These are phyloP conservation scores for Casuarina equisetifolia DNA, from an alignment of 306 rosid genomes.

Conservation along the genomic window DNA sequence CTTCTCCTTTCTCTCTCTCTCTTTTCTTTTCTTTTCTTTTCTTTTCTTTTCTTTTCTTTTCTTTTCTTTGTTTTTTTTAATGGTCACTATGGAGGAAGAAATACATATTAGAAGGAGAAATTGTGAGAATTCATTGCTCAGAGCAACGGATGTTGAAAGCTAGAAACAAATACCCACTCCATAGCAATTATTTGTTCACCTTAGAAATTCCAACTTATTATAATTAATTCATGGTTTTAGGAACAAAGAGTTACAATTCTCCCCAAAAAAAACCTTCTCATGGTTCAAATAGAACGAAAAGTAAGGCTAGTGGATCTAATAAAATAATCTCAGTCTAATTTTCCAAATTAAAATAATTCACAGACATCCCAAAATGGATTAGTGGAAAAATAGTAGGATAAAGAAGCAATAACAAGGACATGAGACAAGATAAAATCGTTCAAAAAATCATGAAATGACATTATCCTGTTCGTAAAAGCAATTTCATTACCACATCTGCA, in stretches of 20 bases:
- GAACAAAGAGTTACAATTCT: background rate
- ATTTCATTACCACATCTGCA: constrained; percentile 95
- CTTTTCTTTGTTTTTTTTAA: background rate
- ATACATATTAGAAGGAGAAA: background rate
- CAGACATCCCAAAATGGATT: background rate
- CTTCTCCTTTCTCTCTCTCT: background rate
- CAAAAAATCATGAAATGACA: background rate
- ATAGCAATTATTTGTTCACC: background rate
- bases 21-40: too few species aligned
- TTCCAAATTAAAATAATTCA: background rate
- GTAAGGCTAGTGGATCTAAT: background rate
- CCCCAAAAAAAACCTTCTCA: background rate
- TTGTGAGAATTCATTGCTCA: background rate
- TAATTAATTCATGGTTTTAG: background rate
- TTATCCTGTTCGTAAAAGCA: constrained; percentile 31
- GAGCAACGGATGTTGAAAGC: background rate
- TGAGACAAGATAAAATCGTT: background rate
- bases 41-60: too few species aligned
- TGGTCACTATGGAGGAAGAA: background rate
- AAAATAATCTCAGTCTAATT: background rate
- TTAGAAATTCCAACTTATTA: background rate
- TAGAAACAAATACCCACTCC: background rate
- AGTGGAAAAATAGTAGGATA: background rate
- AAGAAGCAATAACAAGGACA: background rate
- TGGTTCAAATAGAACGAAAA: too few species aligned